Percentiles rank a stretch among this genome's conserved stretches.
phyloP scores from a whole-genome alignment of 2,329 filamentous ascomycete genomes.

The Clarireedia monteithiana region DNA sequence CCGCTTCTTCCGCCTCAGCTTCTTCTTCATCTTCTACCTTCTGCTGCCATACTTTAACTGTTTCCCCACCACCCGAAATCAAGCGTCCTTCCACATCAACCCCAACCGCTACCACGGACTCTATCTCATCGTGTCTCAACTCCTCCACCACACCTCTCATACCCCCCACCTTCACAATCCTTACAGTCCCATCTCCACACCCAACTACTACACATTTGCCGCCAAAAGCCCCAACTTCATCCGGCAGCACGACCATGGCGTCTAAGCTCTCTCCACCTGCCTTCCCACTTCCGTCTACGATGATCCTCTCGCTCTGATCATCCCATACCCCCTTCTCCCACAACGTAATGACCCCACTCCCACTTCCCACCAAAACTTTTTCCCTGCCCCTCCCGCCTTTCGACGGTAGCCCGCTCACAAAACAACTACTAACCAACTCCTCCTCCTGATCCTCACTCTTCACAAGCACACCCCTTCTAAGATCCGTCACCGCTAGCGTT shows the following conservation, averaged over 20 bases:
- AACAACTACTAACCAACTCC: conserved; percentile 74
- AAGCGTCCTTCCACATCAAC: conserved; percentile 83
- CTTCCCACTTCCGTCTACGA: conserved; percentile 55
- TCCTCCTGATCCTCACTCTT: conserved; percentile 94
- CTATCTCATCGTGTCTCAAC: conserved; percentile 72
- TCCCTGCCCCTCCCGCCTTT: conserved; percentile 59
- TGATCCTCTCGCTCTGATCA: conserved; percentile 84
- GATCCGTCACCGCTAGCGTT: conserved; percentile 82
- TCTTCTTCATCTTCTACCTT: conserved; percentile 45
- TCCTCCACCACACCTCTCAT: conserved; percentile 60
- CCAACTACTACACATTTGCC: conserved; percentile 74
- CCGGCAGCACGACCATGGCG: conserved; percentile 63
- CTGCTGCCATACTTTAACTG: conserved; percentile 86
- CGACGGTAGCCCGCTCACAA: conserved; percentile 69
- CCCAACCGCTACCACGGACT: conserved; percentile 72
- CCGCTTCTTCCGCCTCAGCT: conserved; percentile 41
- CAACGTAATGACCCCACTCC: conserved; percentile 74
- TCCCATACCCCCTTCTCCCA: conserved; percentile 97
- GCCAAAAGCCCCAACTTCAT: conserved; percentile 52
- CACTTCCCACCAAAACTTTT: conserved; percentile 67
- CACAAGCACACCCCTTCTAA: conserved; percentile 77
- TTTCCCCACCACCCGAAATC: conserved; percentile 80
- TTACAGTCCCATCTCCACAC: conserved; percentile 70
- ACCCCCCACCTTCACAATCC: conserved; percentile 68
- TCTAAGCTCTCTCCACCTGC: conserved; percentile 72